Base-by-base conservation (phyloP, 495 filamentous ascomycete species). In the Amphirosellinia nigrospora region DNA sequence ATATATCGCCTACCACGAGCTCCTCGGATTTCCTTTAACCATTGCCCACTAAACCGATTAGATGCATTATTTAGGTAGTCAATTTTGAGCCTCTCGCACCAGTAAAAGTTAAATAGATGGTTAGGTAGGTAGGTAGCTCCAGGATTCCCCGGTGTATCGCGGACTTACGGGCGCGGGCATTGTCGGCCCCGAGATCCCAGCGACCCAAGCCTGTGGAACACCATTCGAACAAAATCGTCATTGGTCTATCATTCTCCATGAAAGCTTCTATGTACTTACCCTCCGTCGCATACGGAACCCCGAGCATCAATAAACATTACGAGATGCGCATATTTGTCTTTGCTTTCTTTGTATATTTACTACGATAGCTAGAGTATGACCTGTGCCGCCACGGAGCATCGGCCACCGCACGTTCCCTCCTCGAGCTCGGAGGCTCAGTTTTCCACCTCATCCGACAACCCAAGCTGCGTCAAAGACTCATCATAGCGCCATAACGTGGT, bases 151-250 rank as follows among this genome's bases (percentile, higher is more conserved):
- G 30, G 32, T 0, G 39, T 43, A 59, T 16, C 32, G 23, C 64
- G 64, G 64, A 67, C 64, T 67, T 67, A 67, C 36, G 52, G 64
- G 23, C 15, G 64, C 64, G 64, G 64, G 64, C 64, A 56, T 46
- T 67, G 56, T 67, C 64, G 64, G 64, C 38, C 52, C 64, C 64
- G 64, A 67, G 45, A 41, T 28, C 32, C 13, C 2, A 65, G 50
- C 21, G 64, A 13, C 26, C 64, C 52, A 67, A 46, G 50, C 50
- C 52, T 15, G 39, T 67, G 50, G 64, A 30, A 34, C 64, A 30
- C 64, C 10, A 19, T 38, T 67, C 64, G 64, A 52, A 67, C 64
- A 45, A 56, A 58, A 56, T 58, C 64, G 53, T 67, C 64, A 67
- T 59, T 0, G 26, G 46, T 55, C 36, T 56, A 56, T 50, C 46